A percentile compares a stretch with the other conserved stretches of the same genome.
These are phyloP conservation scores for Aspergillus chevalieri DNA, from an alignment of 2,329 filamentous ascomycete species.

Conservation along the genomic window DNA sequence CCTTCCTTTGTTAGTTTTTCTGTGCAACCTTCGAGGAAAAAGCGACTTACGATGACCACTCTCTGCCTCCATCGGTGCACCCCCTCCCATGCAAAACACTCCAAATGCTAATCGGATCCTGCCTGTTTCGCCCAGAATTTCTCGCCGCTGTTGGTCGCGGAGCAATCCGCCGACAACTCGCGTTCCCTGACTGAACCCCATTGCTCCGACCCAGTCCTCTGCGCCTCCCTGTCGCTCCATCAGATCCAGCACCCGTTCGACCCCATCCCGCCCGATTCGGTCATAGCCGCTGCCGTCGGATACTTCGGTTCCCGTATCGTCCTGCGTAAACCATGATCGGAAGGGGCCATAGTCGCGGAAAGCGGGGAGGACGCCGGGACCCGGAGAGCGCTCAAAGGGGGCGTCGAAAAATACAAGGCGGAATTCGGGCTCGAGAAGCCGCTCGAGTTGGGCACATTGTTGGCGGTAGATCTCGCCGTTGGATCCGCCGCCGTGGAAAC, in stretches of 20 bases:
- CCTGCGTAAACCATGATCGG: constrained; percentile 15
- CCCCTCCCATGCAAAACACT: constrained; percentile 15
- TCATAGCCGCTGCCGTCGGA: constrained; percentile 16
- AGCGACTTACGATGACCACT: constrained; percentile 9
- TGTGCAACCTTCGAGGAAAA: neutral
- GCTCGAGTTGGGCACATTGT: constrained; percentile 14
- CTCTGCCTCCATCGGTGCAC: constrained; percentile 15
- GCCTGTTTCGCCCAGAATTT: neutral
- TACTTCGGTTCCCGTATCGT: constrained; percentile 4
- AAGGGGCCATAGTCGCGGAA: constrained; percentile 13
- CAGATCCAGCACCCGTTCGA: constrained; percentile 12
- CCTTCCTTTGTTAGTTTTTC: neutral
- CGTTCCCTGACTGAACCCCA: constrained; percentile 19
- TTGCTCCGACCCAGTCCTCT: constrained; percentile 14
- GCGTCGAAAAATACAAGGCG: constrained; percentile 17
- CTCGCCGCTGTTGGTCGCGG: constrained; percentile 15
- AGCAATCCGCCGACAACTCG: constrained; percentile 13
- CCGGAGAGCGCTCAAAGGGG: constrained; percentile 11
- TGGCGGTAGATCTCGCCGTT: constrained; percentile 12
- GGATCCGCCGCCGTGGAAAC: constrained; percentile 19
- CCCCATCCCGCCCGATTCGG: constrained; percentile 8
- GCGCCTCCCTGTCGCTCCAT: constrained; percentile 7
- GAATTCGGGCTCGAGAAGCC: constrained; percentile 10
- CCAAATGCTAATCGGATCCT: constrained; percentile 10
- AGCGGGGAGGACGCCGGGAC: constrained; percentile 16